Evolutionary conservation across 2,329 filamentous ascomycete genomes (phyloP), one percentile per base, ranked within the genome.

Genomic region (Nemania sp.): DNA sequence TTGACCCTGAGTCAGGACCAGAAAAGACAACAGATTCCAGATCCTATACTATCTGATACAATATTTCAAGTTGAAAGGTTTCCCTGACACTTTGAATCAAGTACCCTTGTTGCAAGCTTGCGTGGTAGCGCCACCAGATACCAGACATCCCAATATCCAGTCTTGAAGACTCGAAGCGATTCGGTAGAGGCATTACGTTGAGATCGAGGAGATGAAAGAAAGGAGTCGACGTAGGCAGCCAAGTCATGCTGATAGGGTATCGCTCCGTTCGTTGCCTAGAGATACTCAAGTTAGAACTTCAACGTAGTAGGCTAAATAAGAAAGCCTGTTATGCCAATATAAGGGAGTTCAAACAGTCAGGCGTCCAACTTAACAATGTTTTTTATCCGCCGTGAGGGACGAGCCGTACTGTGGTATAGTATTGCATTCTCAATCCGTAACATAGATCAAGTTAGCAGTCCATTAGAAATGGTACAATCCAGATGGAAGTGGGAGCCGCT

Each of bases 121-220:
- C 72, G 66, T 1, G 80, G 79, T 15, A 81, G 62, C 2, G 77
- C 70, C 0, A 79, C 73, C 15, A 82, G 65, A 9, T 76, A 75
- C 78, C 78, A 82, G 44, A 81, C 66, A 52, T 82, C 80, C 79
- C 79, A 81, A 24, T 75, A 75, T n/a, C 80, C 80, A 49, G 80
- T 74, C 7, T 71, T 76, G 49, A 82, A 78, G 12, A 82, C 68
- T 76, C 77, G 82, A 12, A 82, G 61, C 0, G 80, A 81, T 54
- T 81, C 76, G n/a, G 68, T 68, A 5, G 77, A 72, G 0, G 71
- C 54, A n/a, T n/a, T n/a, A 0, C 57, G 53, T 2, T 59, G 56
- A 0, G 72, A 69, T 17, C 64, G 65, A 2, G 74, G 67, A 36
- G 67, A 70, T 6, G 70, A 63, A 14, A 82, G 72, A 46, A 82